Base-by-base conservation (phyloP, 2,329 filamentous ascomycete genomes). In the Sporothrix variecibatus region DNA sequence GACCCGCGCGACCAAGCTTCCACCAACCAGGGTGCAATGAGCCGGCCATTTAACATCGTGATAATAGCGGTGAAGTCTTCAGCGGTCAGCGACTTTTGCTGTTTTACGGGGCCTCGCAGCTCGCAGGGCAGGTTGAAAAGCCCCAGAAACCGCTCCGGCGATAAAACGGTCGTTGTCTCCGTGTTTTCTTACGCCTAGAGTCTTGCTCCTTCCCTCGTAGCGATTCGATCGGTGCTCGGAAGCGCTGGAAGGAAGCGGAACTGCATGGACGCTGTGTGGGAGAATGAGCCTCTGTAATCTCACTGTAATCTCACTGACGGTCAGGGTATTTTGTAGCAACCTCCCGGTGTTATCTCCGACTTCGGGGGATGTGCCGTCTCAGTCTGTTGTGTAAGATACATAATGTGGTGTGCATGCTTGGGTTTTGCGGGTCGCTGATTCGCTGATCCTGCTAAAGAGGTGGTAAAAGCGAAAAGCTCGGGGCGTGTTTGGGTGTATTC, bases 401-500 rank as follows among this genome's bases (percentile, higher is more conserved):
- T 53, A 7, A 28, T n/a, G 4, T 49, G 43, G 53, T 28, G 23
- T 26, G 34, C n/a, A 26, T 53, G 56, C 69, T 46, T 34, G n/a
- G n/a, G 23, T 60, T 64, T 62, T 49, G 26, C 70, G 40, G 56
- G 38, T 17, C 56, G 56, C 70, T 72, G 70, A 64, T 51, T 73
- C 62, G 60, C 62, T 43, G 43, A 20, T 20, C 43, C 43, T 6
- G 43, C 43, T 8, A 31, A 53, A 49, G 28, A 26, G 20, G 28
- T 65, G 60, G 34, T 15, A 65, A n/a, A 8, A 62, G 15, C 58
- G 4, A 2, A 7, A n/a, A n/a, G 51, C 23, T 49, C 15, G 15
- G 43, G 43, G 43, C 15, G 43, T 49, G 43, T 49, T 49, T 12
- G 4, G 40, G 40, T 11, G 40, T 43, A 15, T 43, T 43, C 3